Base-by-base conservation (phyloP, 495 filamentous ascomycete species). In the Aspergillus ellipticus region DNA sequence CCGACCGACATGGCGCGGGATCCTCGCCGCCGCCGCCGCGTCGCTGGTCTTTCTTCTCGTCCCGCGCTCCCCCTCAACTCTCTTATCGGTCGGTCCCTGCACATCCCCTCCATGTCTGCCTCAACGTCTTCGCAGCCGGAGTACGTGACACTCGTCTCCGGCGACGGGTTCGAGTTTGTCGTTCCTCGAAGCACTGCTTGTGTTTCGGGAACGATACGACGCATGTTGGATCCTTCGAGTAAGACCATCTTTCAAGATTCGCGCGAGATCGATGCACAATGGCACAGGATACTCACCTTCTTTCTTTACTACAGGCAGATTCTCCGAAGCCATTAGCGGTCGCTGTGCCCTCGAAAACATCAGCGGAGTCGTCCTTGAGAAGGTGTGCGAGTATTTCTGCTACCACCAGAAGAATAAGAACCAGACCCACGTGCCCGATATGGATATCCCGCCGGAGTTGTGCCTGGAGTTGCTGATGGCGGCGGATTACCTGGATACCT, bases 381-480 rank as follows among this genome's bases (percentile, higher is more conserved):
- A 92, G 71, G 87, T 96, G 35, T 90, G 84, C 69, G 89, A 96
- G 74, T 96, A 96, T 72, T 88, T 95, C 56, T 88, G 89, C 59
- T 96, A 93, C 75, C 88, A 88, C 69, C 81, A 96, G 68, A 91
- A 90, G 70, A 80, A 94, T 69, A 84, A 81, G 53, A 82, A 93
- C 55, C 74, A 74, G 55, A 80, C 82, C 48, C 85, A 95, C 57
- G 90, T 96, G 19, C 83, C 90, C 5, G 94, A 98, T 69, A 92
- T 96, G 89, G 91, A 96, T 17, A 81, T 89, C 20, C 84, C 89
- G 29, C 78, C 83, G 0, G 86, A 93, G 68, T 59, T 94, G 42
- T 87, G 86, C 62, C 65, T 97, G 65, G 85, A 96, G 69, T 69
- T 96, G 62, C 71, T 96, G 64, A 88, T 92, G 79, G 86, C 88